Base-by-base conservation (phyloP, 2,329 filamentous ascomycete genomes). In the Fusarium camptoceras region DNA sequence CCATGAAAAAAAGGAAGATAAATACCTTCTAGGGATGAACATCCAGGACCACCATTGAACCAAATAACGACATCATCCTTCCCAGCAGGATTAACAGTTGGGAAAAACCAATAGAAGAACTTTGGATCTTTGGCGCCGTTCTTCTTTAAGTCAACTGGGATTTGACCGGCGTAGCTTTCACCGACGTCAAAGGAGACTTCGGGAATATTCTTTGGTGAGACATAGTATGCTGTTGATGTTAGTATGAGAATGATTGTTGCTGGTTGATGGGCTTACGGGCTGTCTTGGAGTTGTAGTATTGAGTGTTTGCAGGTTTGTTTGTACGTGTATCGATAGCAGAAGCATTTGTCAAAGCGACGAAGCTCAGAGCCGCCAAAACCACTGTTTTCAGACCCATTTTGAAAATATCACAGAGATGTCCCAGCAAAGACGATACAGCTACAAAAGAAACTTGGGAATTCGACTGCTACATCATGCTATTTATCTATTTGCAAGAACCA, bases 51-150 rank as follows among this genome's bases (percentile, higher is more conserved):
- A 22, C 71, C 71, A 2, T 73, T 73, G 6, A 73, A 57, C 71
- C 71, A 73, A 24, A 73, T 73, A 1, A 73, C 54, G 11, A 73
- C 58, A 25, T 73, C 71, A 6, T 73, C 71, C 10, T 73, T 73
- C 7, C 71, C 71, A 20, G 58, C 66, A 2, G 71, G 71, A 16
- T 73, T 73, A 5, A 68, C 68, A 3, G 71, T 73, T 0, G 71
- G 71, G 11, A 73, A 72, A 16, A 73, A 73, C 71, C 71, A 73
- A 27, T 70, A 73, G 8, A 68, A 72, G 49, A 73, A 72, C 12
- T 72, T 73, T 8, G 69, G 50, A 12, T 71, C 64, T 5, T 65
- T 54, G 11, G 50, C 44, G 1, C 61, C 55, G 2, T 49, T 51
- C 11, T 72, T 57, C 6, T 60, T 65, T 6, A 71, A 15, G 8